Evolutionary conservation across 2,329 filamentous ascomycete genomes (phyloP).

Genomic region (Epichloe baconii): DNA sequence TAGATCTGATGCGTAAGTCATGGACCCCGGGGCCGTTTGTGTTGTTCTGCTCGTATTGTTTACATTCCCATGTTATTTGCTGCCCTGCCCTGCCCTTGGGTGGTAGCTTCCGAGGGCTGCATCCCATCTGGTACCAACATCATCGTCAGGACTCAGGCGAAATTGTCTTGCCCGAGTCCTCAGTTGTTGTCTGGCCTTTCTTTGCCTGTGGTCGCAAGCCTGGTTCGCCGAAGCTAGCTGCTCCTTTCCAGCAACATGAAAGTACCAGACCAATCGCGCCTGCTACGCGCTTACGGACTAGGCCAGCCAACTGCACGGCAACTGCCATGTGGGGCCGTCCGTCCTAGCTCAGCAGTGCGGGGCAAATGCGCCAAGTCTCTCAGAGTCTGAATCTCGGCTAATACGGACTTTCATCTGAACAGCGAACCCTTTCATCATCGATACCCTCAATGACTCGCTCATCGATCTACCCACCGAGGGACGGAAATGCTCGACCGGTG

Average conservation of each 20-base stretch:
- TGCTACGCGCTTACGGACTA: background rate
- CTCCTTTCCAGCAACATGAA: background rate
- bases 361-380: background rate
- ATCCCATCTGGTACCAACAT: background rate
- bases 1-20: constrained; percentile 32
- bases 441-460: constrained; percentile 25
- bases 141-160: background rate
- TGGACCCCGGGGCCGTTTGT: background rate
- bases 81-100: background rate
- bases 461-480: constrained; percentile 24
- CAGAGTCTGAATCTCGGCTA: constrained; percentile 3
- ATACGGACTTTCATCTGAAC: background rate
- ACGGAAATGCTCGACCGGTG: constrained; percentile 21
- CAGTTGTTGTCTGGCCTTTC: background rate
- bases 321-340: background rate
- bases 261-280: background rate
- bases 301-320: background rate
- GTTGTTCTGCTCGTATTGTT: background rate
- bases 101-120: too few relatives aligned
- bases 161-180: too few relatives aligned
- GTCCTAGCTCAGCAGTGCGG: background rate
- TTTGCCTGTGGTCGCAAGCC: background rate
- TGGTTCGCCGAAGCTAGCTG: background rate
- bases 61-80: background rate
- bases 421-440: constrained; percentile 29